Conservation (phyloP, 257 asterid species). For the Salvia miltiorrhiza region DNA sequence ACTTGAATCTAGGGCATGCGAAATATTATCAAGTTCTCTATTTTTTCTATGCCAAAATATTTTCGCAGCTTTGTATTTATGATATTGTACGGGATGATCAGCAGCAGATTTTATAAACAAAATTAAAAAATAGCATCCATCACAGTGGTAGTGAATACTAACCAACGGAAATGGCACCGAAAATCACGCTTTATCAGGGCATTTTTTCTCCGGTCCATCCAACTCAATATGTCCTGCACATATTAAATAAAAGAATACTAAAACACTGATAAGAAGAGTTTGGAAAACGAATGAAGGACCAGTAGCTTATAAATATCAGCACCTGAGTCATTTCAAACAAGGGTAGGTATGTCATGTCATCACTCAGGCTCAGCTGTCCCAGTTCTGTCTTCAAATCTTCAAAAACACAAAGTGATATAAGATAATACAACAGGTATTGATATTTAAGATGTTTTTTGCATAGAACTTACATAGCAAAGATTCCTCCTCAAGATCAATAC, state of each 20-base stretch:
- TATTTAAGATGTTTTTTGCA: neutral
- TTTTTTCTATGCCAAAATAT: slow-evolving; percentile 1
- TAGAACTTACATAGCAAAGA: slow-evolving; percentile 64
- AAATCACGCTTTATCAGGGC: slow-evolving; percentile 59
- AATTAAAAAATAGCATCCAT: neutral
- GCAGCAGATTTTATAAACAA: slow-evolving; percentile 10
- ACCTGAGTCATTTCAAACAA: slow-evolving; percentile 84
- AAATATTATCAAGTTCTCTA: slow-evolving; percentile 2
- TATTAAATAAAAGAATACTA: slow-evolving; percentile 6
- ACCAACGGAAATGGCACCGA: slow-evolving; percentile 69
- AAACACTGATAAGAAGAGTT: slow-evolving; percentile 11
- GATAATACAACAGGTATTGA: slow-evolving; percentile 18
- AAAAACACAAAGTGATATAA: slow-evolving; percentile 25
- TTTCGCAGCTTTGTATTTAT: slow-evolving; percentile 14
- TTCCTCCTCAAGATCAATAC: slow-evolving; percentile 77
- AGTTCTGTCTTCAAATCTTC: slow-evolving; percentile 80
- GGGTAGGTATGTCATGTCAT: slow-evolving; percentile 74
- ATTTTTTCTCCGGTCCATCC: slow-evolving; percentile 61
- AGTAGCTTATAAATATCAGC: slow-evolving; percentile 2
- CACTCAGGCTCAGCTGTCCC: slow-evolving; percentile 46
- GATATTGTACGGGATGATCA: neutral
- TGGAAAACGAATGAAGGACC: slow-evolving; percentile 15
- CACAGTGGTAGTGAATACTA: slow-evolving; percentile 25
- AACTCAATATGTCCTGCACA: slow-evolving; percentile 66
- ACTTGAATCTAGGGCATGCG: neutral